phyloP scores from a whole-genome alignment of 2,329 filamentous ascomycete species.

The Exophiala mesophila region DNA sequence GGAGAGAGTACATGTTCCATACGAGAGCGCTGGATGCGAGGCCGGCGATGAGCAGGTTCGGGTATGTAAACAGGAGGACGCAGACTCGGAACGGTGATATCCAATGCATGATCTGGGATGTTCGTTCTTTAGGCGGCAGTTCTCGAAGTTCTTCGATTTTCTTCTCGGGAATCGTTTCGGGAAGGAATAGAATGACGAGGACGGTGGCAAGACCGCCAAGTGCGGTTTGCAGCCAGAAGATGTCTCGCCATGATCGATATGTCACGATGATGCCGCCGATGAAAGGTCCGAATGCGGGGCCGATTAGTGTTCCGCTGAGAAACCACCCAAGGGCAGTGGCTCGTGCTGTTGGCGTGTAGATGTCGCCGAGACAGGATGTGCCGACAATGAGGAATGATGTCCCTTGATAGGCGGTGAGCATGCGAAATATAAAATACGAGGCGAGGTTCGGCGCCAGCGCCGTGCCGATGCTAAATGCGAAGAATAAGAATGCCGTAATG shows the following conservation, averaged over 20 bases:
- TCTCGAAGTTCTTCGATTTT: slow-evolving; percentile 58
- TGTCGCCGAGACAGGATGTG: slow-evolving; percentile 63
- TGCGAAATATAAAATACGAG: slow-evolving; percentile 68
- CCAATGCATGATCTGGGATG: slow-evolving; percentile 55
- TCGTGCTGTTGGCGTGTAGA: slow-evolving; percentile 62
- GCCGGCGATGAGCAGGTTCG: slow-evolving; percentile 61
- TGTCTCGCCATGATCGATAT: slow-evolving; percentile 65
- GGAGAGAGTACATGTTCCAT: slow-evolving; percentile 69
- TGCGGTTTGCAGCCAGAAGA: slow-evolving; percentile 72
- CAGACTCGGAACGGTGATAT: slow-evolving; percentile 61
- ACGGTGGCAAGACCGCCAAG: slow-evolving; percentile 57
- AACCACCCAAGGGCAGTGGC: slow-evolving; percentile 72
- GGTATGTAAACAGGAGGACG: slow-evolving; percentile 60
- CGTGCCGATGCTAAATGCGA: slow-evolving; percentile 65
- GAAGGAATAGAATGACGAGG: slow-evolving; percentile 61
- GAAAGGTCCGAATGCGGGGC: slow-evolving; percentile 64
- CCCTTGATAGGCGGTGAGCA: slow-evolving; percentile 69
- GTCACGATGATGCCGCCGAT: slow-evolving; percentile 73
- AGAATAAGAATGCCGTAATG: slow-evolving; percentile 59
- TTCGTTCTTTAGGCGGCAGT: slow-evolving; percentile 45
- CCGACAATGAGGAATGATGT: slow-evolving; percentile 71
- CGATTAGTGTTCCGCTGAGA: slow-evolving; percentile 64
- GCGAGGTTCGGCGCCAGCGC: slow-evolving; percentile 66
- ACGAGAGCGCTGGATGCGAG: slow-evolving; percentile 60
- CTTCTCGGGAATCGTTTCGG: slow-evolving; percentile 66